These are phyloP conservation scores for Xylaria sp. DNA, from an alignment of 2,329 filamentous ascomycete species.

Conservation along the genomic window DNA sequence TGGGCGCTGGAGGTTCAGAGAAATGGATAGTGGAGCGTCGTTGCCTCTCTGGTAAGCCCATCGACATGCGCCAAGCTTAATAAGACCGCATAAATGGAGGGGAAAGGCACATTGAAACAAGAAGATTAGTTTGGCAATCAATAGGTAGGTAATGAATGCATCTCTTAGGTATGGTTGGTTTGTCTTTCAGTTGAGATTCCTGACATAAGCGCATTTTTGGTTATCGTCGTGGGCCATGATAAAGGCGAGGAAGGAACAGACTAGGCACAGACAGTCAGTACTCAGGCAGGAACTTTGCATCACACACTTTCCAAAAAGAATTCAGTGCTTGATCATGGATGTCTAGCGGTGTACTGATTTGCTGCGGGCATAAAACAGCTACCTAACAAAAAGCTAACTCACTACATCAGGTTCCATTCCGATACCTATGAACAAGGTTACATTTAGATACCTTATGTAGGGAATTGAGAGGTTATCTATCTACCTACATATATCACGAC, in stretches of 20 bases:
- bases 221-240: not conserved
- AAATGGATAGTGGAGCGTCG: conserved; percentile 25
- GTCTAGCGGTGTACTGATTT: not conserved
- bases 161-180: conserved; percentile 19
- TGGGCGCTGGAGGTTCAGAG: conserved; percentile 16
- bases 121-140: conserved; percentile 1
- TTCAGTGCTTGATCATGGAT: no score
- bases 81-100: conserved; percentile 29
- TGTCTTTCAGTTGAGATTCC: conserved; percentile 13
- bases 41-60: conserved; percentile 13
- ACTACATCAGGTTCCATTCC: not conserved
- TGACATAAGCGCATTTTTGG: not conserved
- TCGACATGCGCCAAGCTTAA: conserved; percentile 20
- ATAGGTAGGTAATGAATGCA: conserved; percentile 24
- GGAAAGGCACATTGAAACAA: conserved; percentile 8
- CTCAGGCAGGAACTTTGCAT: conserved; percentile 8
- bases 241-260: conserved; percentile 5
- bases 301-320: no score
- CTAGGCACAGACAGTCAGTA: not conserved
- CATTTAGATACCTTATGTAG: no score
- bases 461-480: no score
- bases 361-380: conserved; percentile 10
- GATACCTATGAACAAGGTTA: not conserved
- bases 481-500: no score
- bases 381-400: not conserved